These are phyloP conservation scores for Silene latifolia DNA, from an alignment of 148 eudicot species.

Conservation along the genomic window DNA sequence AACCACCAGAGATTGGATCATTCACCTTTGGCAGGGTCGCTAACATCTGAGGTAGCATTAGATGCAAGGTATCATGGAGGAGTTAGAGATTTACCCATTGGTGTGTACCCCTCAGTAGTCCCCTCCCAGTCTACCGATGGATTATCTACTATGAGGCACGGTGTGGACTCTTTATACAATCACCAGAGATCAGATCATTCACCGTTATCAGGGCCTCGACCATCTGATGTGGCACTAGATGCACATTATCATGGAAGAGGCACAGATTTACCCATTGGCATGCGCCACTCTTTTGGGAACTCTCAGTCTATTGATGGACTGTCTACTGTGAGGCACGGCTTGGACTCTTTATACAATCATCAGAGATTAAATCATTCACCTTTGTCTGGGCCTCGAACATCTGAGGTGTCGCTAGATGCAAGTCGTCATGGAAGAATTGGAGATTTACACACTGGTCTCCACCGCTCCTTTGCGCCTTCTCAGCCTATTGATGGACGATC, in stretches of 20 bases:
- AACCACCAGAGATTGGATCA: slow-evolving; percentile 34
- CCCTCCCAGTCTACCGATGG: slow-evolving; percentile 28
- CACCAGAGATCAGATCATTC: slow-evolving; percentile 36
- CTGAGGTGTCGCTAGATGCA: slow-evolving; percentile 36
- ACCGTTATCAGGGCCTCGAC: slow-evolving; percentile 30
- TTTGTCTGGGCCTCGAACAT: slow-evolving; percentile 29
- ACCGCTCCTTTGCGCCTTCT: slow-evolving; percentile 27
- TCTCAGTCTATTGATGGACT: slow-evolving; percentile 32
- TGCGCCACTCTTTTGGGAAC: slow-evolving; percentile 28
- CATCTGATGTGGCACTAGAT: slow-evolving; percentile 33
- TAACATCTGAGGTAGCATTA: slow-evolving; percentile 38
- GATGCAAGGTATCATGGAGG: background rate
- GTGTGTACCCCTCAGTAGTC: slow-evolving; percentile 26
- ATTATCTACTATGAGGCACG: slow-evolving; percentile 31
- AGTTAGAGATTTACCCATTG: slow-evolving; percentile 16
- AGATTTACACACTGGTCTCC: slow-evolving; percentile 24
- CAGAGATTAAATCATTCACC: slow-evolving; percentile 34
- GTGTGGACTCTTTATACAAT: slow-evolving; percentile 34
- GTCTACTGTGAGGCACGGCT: slow-evolving; percentile 34
- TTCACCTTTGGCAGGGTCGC: slow-evolving; percentile 32
- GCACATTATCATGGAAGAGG: slow-evolving; percentile 2
- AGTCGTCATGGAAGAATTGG: slow-evolving; percentile 9
- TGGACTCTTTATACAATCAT: slow-evolving; percentile 35
- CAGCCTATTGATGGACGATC: slow-evolving; percentile 30
- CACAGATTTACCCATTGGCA: slow-evolving; percentile 19